These are phyloP conservation scores for Talaromyces sp. DNA, from an alignment of 2,329 filamentous ascomycete genomes.

Conservation along the genomic window DNA sequence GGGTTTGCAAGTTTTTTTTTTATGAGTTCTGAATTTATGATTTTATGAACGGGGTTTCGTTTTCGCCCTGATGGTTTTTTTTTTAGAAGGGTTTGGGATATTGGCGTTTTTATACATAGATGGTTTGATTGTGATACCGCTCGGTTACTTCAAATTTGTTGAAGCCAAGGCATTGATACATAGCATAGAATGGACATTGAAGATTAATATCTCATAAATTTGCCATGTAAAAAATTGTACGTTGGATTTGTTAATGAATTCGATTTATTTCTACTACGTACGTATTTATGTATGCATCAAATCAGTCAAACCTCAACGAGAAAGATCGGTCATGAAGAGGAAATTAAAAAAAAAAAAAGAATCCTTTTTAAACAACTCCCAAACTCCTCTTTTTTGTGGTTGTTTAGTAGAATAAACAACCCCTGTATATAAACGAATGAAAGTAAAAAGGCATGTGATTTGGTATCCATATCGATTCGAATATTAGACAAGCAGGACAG, in stretches of 20 bases:
- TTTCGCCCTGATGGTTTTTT: neutral
- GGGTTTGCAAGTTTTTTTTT: neutral
- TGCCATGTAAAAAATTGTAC: neutral
- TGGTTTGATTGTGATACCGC: neutral
- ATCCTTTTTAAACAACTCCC: neutral
- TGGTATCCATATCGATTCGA: neutral
- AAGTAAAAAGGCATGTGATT: neutral
- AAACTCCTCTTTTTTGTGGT: neutral
- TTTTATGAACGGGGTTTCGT: neutral
- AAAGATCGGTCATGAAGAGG: neutral
- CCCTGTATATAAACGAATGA: neutral
- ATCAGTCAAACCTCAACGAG: neutral
- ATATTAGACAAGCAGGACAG: conserved; percentile 10
- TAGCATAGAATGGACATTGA: neutral
- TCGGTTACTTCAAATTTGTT: neutral
- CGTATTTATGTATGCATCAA: neutral
- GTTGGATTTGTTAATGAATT: neutral
- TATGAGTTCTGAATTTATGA: neutral
- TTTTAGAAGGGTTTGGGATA: neutral
- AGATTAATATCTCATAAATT: neutral
- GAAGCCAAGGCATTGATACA: neutral
- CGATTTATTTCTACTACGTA: neutral
- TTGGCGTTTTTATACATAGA: neutral
- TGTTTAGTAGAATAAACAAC: neutral
- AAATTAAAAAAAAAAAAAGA: neutral